Evolutionary conservation across 1,284 basidiomycete genomes (phyloP).

Genomic region (Agaricales sp.): DNA sequence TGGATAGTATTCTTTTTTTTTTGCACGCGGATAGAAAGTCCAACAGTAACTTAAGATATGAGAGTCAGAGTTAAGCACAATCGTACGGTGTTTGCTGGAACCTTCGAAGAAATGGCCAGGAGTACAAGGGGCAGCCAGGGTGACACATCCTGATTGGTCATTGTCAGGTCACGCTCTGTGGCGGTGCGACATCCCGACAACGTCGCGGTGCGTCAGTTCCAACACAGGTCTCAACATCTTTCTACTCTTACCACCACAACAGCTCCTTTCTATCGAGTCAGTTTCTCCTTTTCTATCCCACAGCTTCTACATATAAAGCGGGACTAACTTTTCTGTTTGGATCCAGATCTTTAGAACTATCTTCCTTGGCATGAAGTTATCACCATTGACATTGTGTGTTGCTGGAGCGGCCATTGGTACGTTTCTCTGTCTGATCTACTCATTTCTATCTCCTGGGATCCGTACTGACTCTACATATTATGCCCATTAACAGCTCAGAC

Average conservation of each 20-base stretch:
- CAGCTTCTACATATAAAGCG: not conserved
- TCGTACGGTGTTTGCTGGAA: too few species aligned
- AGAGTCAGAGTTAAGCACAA: too few species aligned
- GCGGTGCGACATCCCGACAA: not conserved
- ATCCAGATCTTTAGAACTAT: too few species aligned
- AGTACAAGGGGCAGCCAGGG: too few species aligned
- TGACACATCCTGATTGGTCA: too few species aligned
- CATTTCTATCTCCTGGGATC: conserved; percentile 17
- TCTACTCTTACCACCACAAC: not conserved
- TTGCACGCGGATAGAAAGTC: too few species aligned
- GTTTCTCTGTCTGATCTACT: conserved; percentile 7
- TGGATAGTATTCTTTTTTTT: too few species aligned
- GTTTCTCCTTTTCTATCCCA: too few species aligned
- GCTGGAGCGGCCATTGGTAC: conserved; percentile 26
- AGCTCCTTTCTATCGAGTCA: not conserved
- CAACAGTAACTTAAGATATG: too few species aligned
- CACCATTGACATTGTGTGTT: conserved; percentile 17
- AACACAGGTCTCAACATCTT: not conserved
- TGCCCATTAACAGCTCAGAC: conserved; percentile 6
- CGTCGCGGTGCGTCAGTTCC: not conserved
- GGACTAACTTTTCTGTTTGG: not conserved
- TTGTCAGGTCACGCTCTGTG: too few species aligned
- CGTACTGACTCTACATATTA: conserved; percentile 20
- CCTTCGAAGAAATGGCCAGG: too few species aligned
- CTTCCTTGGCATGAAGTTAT: conserved; percentile 23